Conservation (phyloP, 495 filamentous ascomycete genomes). For the Penicillium simplicissimum region DNA sequence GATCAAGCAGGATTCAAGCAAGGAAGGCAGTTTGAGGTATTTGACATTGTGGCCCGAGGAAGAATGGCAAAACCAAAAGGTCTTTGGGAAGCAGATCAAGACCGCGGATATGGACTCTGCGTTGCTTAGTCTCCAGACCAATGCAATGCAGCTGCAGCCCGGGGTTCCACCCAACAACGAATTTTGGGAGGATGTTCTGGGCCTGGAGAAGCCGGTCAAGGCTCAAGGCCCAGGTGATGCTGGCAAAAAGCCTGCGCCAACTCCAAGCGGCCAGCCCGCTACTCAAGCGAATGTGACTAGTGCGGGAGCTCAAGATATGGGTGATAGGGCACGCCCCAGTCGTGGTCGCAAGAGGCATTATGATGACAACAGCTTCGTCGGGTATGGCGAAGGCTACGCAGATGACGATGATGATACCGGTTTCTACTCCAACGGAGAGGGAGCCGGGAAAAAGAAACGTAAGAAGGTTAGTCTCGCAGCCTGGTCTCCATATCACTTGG, state of each 20-base stretch:
- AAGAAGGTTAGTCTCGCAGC: constrained; percentile 49
- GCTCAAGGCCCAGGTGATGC: constrained; percentile 30
- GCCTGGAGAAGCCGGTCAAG: constrained; percentile 56
- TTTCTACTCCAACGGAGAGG: constrained; percentile 49
- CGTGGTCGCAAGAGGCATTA: constrained; percentile 68
- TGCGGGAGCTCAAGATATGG: constrained; percentile 33
- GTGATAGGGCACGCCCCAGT: constrained; percentile 52
- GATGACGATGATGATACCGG: constrained; percentile 59
- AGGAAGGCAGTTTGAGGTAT: constrained; percentile 43
- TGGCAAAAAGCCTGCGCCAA: constrained; percentile 39
- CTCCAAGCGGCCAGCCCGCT: constrained; percentile 33
- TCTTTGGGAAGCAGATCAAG: constrained; percentile 59
- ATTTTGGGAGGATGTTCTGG: constrained; percentile 59
- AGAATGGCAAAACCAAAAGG: constrained; percentile 65
- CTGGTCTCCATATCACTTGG: not conserved
- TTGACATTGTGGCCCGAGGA: constrained; percentile 61
- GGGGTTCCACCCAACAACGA: constrained; percentile 57
- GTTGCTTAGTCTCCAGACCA: constrained; percentile 48
- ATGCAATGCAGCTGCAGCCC: constrained; percentile 57
- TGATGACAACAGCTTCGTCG: constrained; percentile 65
- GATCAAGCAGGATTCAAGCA: constrained; percentile 48
- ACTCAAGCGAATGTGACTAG: constrained; percentile 33
- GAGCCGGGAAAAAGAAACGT: constrained; percentile 48
- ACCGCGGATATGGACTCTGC: constrained; percentile 46
- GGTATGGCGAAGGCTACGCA: constrained; percentile 65